A percentile compares a stretch with the other conserved stretches of the same genome.
Evolutionary conservation across 1,139 yeast species (phyloP).

Genomic region (Hyphopichia khmerensis): DNA sequence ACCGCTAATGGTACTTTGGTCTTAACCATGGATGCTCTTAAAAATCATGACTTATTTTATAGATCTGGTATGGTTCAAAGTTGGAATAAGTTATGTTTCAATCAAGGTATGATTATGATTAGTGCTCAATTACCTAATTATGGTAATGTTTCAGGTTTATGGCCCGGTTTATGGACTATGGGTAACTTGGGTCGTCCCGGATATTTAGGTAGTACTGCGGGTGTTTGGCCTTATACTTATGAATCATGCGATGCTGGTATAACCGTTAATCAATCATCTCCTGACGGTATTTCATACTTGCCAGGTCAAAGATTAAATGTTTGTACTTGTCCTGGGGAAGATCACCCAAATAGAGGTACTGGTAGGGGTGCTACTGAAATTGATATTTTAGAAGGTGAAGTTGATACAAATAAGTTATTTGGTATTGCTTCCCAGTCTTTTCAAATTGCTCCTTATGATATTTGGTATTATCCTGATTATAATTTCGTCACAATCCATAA

Average conservation of each 20-base stretch:
- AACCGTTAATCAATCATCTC: conserved; percentile 30
- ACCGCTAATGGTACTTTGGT: conserved; percentile 26
- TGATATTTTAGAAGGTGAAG: conserved; percentile 27
- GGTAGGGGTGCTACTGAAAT: conserved; percentile 34
- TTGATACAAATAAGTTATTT: conserved; percentile 12
- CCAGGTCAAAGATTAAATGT: conserved; percentile 27
- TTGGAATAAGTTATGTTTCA: conserved; percentile 29
- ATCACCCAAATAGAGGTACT: conserved; percentile 26
- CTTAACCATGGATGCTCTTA: conserved; percentile 26
- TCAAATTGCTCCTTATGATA: conserved; percentile 28
- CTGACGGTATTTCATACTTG: conserved; percentile 29
- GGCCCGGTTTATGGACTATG: conserved; percentile 36
- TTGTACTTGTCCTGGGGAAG: conserved; percentile 26
- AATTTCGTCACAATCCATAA: conserved; percentile 22
- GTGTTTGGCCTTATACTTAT: conserved; percentile 32
- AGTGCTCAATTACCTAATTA: conserved; percentile 26
- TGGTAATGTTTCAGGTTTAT: conserved; percentile 26
- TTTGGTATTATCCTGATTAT: conserved; percentile 30
- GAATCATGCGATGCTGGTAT: conserved; percentile 32
- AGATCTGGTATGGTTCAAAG: conserved; percentile 31
- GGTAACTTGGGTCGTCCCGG: conserved; percentile 32
- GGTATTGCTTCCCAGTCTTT: conserved; percentile 29
- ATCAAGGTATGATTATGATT: conserved; percentile 24
- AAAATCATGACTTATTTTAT: conserved; percentile 26
- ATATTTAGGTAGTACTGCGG: conserved; percentile 25